Conservation (phyloP, 1,284 basidiomycete species). For the Abortiporus biennis region DNA sequence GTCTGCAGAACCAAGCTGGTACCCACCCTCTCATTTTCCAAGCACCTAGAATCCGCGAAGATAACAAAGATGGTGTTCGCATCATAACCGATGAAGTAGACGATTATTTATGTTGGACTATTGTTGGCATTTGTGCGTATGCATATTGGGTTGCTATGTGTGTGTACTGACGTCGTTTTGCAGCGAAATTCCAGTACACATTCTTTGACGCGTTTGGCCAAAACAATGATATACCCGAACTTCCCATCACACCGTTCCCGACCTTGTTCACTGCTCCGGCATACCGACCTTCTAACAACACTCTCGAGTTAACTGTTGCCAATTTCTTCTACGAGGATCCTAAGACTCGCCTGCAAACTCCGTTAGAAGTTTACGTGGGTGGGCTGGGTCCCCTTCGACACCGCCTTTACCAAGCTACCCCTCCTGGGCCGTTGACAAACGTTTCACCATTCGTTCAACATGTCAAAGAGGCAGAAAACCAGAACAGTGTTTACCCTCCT, state of each 20-base stretch:
- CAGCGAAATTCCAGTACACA: constrained; percentile 90
- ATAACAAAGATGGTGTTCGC: constrained; percentile 66
- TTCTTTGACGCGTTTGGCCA: constrained; percentile 87
- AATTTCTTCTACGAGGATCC: constrained; percentile 78
- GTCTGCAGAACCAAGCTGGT: constrained; percentile 66
- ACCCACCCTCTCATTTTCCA: constrained; percentile 78
- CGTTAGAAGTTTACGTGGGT: constrained; percentile 85
- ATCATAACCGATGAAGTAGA: constrained; percentile 81
- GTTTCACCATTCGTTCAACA: constrained; percentile 45
- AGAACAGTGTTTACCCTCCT: not conserved
- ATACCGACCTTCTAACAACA: constrained; percentile 68
- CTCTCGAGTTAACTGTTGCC: constrained; percentile 77
- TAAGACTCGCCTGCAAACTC: constrained; percentile 53
- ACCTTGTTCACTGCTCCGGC: constrained; percentile 77
- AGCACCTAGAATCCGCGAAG: constrained; percentile 66
- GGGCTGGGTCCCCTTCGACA: constrained; percentile 78
- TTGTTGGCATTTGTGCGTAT: constrained; percentile 91
- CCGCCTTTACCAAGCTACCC: constrained; percentile 63
- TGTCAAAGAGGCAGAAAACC: not conserved
- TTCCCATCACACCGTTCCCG: constrained; percentile 86
- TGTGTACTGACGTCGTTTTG: no score
- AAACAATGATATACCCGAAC: constrained; percentile 66
- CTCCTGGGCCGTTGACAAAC: constrained; percentile 57
- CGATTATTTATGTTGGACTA: constrained; percentile 94
- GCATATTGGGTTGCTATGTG: no score